Evolutionary conservation across 345 rosid species (phyloP), one percentile per base, ranked within the genome.

Genomic region (Geranium brycei): DNA sequence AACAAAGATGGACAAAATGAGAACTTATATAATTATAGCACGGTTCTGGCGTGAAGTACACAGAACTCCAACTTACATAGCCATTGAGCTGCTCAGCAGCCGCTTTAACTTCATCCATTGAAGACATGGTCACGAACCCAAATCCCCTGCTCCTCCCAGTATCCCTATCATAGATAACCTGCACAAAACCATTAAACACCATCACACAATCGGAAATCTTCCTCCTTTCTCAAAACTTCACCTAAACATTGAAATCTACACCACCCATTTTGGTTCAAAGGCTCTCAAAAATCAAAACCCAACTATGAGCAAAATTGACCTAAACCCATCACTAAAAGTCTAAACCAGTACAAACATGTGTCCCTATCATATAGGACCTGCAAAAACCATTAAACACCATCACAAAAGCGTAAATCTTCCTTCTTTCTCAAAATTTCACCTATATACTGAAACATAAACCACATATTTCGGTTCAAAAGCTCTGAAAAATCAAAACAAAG

Each of bases 91-190:
- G 96, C 72, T 80, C 81, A 56, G 74, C 85, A 64, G 96, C 97
- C 17, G 87, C 81, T 76, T 85, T 80, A 74, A 77, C 97, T 76
- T 90, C 97, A 75, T 86, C 78, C 5, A 11, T 55, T 7, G 82
- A 66, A 0, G 96, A 85, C 99, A 93, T 93, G 61, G 97, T 93
- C 74, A 93, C 99, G 64, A 93, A 93, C 51, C 89, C 99, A 67
- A 93, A 93, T 58, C 99, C 99, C 69, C 99, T 82, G 83, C 97
- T 93, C 76, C 99, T 76, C 38, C 99, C 97, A 57, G 97, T 87
- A 51, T 78, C 76, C 79, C 88, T 93, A 73, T 93, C 96, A 74
- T 93, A 93, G 47, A 90, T 93, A 2, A 93, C 97, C 99, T 93
- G 71, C 66, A 75, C 73, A 61, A 78, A 64, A 23, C 62, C 73